Percentiles rank a stretch among this genome's conserved stretches.
Conservation (phyloP, 768 basidiomycete genomes). For the Hirschioporus abietinus region DNA sequence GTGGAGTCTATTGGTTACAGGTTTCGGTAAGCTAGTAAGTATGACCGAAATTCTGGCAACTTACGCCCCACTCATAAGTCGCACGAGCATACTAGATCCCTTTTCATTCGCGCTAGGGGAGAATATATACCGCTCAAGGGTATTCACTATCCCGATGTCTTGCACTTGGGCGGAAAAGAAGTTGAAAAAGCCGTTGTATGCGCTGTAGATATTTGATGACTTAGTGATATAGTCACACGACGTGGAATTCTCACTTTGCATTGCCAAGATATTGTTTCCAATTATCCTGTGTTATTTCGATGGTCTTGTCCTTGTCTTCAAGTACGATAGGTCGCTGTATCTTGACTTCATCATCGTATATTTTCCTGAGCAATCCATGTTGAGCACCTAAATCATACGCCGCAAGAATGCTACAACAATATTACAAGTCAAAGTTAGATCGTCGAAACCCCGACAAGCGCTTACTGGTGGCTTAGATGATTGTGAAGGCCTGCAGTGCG, state of each 20-base stretch:
- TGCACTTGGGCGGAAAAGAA: conserved; percentile 36
- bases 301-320: conserved; percentile 29
- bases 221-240: conserved; percentile 17
- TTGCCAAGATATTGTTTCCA: conserved; percentile 47
- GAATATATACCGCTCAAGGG: conserved; percentile 48
- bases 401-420: conserved; percentile 37
- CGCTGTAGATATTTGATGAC: conserved; percentile 30
- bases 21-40: background rate
- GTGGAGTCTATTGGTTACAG: conserved; percentile 35
- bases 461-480: conserved; percentile 57
- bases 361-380: conserved; percentile 38
- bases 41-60: conserved; percentile 12
- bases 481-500: conserved; percentile 44
- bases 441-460: background rate
- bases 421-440: background rate
- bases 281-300: conserved; percentile 35
- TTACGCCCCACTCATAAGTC: conserved; percentile 31
- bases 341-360: conserved; percentile 38
- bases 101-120: conserved; percentile 26
- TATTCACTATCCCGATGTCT: conserved; percentile 30
- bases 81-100: conserved; percentile 27
- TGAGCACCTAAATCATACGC: conserved; percentile 54
- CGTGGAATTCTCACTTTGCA: conserved; percentile 30
- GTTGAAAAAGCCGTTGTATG: conserved; percentile 24
- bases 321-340: conserved; percentile 35